Evolutionary conservation across 306 rosid genomes (phyloP), one percentile per base, ranked within the genome.

Genomic region (Prunus salicina): DNA sequence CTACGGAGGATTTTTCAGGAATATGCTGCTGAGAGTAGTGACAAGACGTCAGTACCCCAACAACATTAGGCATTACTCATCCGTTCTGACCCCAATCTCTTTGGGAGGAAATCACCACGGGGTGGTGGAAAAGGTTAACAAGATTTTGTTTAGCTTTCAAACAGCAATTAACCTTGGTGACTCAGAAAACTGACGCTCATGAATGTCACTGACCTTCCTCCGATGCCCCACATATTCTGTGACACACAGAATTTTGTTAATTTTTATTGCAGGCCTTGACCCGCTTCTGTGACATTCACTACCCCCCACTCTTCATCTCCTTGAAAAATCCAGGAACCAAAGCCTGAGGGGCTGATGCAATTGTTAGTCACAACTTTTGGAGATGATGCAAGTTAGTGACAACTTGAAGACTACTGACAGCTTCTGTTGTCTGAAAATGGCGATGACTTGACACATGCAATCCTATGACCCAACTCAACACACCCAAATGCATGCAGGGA

Each of bases 381-480:
- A 86, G 91, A 92, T 88, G 93, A 92, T 87, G 96, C 91, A 90
- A 87, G 93, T 90, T 90, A 90, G 96, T 78, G 93, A 90, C 97
- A 87, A 87, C 91, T 86, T 75, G 86, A 87, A 87, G 89, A 84
- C 83, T 75, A 34, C 1, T 34, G 80, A 83, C 91, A 72, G 79
- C 77, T 83, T 80, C 88, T 0, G 90, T 84, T 90, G 93, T 86
- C 93, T 65, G 86, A 81, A 84, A 83, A 86, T 87, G 89, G 68
- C 76, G 71, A 85, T 80, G 82, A 85, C 84, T 85, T 79, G 87
- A 87, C 87, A 83, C 84, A 89, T 93, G 93, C 96, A 83, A 82
- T 83, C 84, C 84, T 85, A 86, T 45, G 86, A 88, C 80, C 77
- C 79, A 63, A 79, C 86, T 79, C 82, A 64, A 82, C 86, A 79